phyloP scores from a whole-genome alignment of 306 rosid genomes.

The Calophaca sinica region DNA sequence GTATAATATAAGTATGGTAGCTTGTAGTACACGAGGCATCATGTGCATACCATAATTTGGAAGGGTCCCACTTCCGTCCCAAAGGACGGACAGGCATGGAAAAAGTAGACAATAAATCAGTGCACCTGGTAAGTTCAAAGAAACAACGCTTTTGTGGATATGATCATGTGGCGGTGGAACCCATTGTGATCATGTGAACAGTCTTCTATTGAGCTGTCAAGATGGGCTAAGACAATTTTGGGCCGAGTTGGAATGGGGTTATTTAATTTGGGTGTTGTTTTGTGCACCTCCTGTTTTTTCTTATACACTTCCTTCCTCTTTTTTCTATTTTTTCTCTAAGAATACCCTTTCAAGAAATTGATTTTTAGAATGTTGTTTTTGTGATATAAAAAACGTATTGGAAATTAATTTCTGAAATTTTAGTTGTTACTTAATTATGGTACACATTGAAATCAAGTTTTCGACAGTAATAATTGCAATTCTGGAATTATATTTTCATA shows the following conservation, averaged over 20 bases:
- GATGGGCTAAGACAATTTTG: not conserved
- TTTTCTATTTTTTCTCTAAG: too few relatives aligned
- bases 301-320: too few relatives aligned
- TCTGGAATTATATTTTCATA: too few relatives aligned
- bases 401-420: too few relatives aligned
- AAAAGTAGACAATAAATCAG: slow-evolving; percentile 15
- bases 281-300: too few relatives aligned
- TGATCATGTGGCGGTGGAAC: slow-evolving; percentile 50
- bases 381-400: too few relatives aligned
- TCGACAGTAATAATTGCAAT: too few relatives aligned
- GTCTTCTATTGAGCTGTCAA: not conserved
- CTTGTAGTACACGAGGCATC: slow-evolving; percentile 30
- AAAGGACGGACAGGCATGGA: not conserved
- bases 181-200: slow-evolving; percentile 25
- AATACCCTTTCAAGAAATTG: too few relatives aligned
- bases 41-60: slow-evolving; percentile 30
- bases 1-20: slow-evolving; percentile 17
- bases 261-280: too few relatives aligned
- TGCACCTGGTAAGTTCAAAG: slow-evolving; percentile 17
- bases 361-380: too few relatives aligned
- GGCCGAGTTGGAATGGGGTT: not conserved
- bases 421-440: too few relatives aligned
- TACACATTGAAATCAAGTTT: too few relatives aligned
- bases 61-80: slow-evolving; percentile 34
- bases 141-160: slow-evolving; percentile 12